A percentile compares a stretch with the other conserved stretches of the same genome.
Conservation (phyloP, 1,284 basidiomycete genomes). For the Papiliotrema fonsecae region DNA sequence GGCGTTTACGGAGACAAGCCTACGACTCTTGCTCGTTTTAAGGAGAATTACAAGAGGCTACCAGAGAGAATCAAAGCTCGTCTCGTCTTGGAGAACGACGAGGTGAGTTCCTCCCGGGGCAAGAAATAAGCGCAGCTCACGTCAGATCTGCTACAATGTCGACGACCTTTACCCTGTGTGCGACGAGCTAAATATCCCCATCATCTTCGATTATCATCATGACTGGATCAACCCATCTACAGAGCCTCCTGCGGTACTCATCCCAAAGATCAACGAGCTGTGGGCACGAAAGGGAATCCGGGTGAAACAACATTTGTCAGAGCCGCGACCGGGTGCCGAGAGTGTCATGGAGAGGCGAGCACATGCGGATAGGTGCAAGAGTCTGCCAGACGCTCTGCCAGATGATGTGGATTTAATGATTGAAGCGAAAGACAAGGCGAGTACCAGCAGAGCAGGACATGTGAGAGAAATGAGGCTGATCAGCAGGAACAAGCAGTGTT, state of each 20-base stretch:
- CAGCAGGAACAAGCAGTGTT: conserved; percentile 76
- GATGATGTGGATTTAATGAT: conserved; percentile 86
- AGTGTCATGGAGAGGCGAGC: conserved; percentile 76
- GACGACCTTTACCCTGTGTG: conserved; percentile 79
- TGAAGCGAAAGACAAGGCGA: conserved; percentile 52
- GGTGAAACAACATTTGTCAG: conserved; percentile 85
- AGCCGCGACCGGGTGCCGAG: conserved; percentile 68
- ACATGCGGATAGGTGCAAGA: conserved; percentile 60
- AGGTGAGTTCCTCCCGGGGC: conserved; percentile 51
- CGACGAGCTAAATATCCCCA: conserved; percentile 73
- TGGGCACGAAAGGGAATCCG: conserved; percentile 69
- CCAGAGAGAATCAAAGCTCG: conserved; percentile 63
- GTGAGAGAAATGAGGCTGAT: neutral
- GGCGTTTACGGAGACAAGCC: conserved; percentile 76
- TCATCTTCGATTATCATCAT: conserved; percentile 57
- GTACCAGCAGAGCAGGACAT: too few relatives aligned
- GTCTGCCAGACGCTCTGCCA: conserved; percentile 49
- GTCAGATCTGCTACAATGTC: conserved; percentile 75
- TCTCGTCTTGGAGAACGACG: conserved; percentile 86
- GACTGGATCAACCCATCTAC: conserved; percentile 57
- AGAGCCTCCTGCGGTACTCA: conserved; percentile 36
- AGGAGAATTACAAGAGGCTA: conserved; percentile 61
- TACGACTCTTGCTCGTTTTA: conserved; percentile 66
- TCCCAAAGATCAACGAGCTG: conserved; percentile 64
- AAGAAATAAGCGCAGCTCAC: too few relatives aligned